Base-by-base conservation (phyloP, 2,329 filamentous ascomycete genomes). In the Pseudopyricularia javanii region DNA sequence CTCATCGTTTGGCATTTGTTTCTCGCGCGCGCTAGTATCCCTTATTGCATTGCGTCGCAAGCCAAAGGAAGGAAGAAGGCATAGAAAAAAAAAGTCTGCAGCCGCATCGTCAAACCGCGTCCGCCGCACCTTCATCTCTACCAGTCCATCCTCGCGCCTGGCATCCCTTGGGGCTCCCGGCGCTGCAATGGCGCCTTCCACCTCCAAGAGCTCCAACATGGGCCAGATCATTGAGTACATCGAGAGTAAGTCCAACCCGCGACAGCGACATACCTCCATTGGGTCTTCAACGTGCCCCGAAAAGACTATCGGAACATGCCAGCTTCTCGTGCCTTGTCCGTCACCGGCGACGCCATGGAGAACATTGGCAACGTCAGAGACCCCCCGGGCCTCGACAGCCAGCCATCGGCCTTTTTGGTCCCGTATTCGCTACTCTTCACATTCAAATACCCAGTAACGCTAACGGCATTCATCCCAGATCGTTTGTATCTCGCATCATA, bases 191-290 rank as follows among this genome's bases (percentile, higher is more conserved):
- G 71, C 73, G 58, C 74, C 75, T 68, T 73, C 75, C n/a, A 17
- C 28, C 58, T 70, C 61, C 66, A 59, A 69, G 66, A 64, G 63
- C 65, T 63, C 78, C 66, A 86, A 82, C 69, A 80, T 88, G 72
- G 90, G 88, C 57, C 88, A 95, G 73, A 83, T 95, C 62, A 91
- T 96, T 66, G 91, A 96, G 74, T 96, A 95, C 70, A 95, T 96
- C 63, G 87, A 90, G 74, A 88, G 90, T 95, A 76, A 63, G 80
- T 73, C 52, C 54, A 55, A 47, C 12, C 20, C 40, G 40, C 8
- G 7, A 15, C 17, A 24, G 12, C 37, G 6, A 3, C 40, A 14
- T 45, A 8, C 17, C 11, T 1, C 17, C 8, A 20, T 4, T 22
- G 22, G 40, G 6, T 9, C 8, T 45, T 17, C 40, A 22, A 45